Evolutionary conservation across 164 flowering plant genomes (phyloP), one percentile per base, ranked within the genome.

Genomic region (Aristolochia contorta): DNA sequence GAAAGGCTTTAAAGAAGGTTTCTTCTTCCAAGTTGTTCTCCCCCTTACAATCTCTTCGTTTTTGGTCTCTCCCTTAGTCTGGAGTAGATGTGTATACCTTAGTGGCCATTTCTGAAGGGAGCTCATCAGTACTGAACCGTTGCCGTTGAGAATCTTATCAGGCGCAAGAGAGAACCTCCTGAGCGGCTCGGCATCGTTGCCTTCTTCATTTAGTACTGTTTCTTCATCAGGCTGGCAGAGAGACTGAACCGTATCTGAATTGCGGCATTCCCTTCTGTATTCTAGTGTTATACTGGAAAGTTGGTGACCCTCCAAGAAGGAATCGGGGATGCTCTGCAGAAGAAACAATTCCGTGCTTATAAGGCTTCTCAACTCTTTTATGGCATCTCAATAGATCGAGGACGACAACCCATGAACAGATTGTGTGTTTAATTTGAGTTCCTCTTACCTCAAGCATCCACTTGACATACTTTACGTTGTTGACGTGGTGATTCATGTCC

Each of bases 401-500:
- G 8, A 2, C 0, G 16, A 22, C 6, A 23, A 54, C 7, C 21
- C 4, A 12, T 41, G 6, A 32, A 18, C 14, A 58, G 32, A 24
- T 41, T 12, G 25, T 57, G 41, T 1, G n/a, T n/a, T n/a, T n/a
- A n/a, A 2, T n/a, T 27, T 46, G n/a, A 3, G 45, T 6, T 12
- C 4, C 21, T 2, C 13, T 70, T 77, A 84, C 86, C 84, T 84
- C 86, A 5, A 84, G 75, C 84, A 84, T 84, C 89, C 89, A 84
- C 63, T 71, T 55, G 13, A 80, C 71, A 47, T 84, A 84, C 71
- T 82, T 84, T 10, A 82, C 89, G 60, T 84, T 80, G 80, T 84
- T 84, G 12, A 84, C 89, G 61, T 82, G 89, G 47, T 84, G 80
- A 73, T 84, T 84, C 85, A 82, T 77, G 72, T 82, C 89, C 76